Evolutionary conservation across 2,329 filamentous ascomycete genomes (phyloP).

Genomic region (Celoporthe dispersa): DNA sequence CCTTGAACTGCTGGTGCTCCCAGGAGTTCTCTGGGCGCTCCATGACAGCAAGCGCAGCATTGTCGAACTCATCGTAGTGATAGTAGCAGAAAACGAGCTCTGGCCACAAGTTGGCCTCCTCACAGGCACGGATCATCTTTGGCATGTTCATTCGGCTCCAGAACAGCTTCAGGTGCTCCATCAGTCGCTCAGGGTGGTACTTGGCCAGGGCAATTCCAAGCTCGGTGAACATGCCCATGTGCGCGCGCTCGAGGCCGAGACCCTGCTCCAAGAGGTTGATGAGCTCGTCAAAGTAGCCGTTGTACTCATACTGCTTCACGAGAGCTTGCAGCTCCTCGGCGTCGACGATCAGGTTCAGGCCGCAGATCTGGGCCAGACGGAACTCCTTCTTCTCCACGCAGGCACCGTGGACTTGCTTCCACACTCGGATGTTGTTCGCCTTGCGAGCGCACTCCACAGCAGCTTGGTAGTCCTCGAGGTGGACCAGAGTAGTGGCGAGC

Average conservation of each 20-base stretch:
- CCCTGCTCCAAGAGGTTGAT: conserved; percentile 94
- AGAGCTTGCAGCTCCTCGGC: conserved; percentile 92
- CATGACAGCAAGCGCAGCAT: conserved; percentile 96
- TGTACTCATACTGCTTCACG: conserved; percentile 94
- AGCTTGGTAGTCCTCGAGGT: conserved; percentile 94
- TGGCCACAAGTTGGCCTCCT: conserved; percentile 95
- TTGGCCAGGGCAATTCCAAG: conserved; percentile 90
- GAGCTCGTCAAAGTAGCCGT: conserved; percentile 98
- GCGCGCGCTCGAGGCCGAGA: conserved; percentile 85
- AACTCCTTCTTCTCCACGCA: conserved; percentile 99
- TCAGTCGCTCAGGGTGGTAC: conserved; percentile 92
- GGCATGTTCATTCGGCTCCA: conserved; percentile 98
- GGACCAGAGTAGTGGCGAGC: conserved; percentile 95
- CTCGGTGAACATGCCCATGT: conserved; percentile 97
- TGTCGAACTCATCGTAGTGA: conserved; percentile 98
- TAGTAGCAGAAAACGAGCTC: conserved; percentile 98
- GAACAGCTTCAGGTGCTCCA: conserved; percentile 99
- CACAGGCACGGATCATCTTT: conserved; percentile 91
- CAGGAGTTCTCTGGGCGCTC: conserved; percentile 96
- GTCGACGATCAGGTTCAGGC: conserved; percentile 96
- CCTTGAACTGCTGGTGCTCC: conserved; percentile 99
- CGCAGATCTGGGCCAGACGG: conserved; percentile 96
- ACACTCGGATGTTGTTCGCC: conserved; percentile 98
- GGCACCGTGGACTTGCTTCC: conserved; percentile 97
- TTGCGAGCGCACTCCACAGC: conserved; percentile 97